Conservation (phyloP, 139 green algal species). For the Zygnema cylindricum region DNA sequence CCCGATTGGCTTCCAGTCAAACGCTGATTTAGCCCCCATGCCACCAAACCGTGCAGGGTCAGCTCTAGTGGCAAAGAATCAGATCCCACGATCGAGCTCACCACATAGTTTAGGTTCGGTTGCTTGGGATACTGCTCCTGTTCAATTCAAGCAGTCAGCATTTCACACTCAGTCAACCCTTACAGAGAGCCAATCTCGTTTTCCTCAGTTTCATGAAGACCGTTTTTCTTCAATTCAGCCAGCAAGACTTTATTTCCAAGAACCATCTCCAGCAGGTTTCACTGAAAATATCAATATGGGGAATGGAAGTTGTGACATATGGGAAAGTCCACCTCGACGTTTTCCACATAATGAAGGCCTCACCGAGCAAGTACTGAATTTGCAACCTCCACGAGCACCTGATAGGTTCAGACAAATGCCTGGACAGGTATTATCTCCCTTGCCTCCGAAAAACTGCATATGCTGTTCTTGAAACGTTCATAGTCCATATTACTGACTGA, state of each 20-base stretch:
- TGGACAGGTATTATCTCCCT: no score
- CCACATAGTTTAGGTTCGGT: not conserved
- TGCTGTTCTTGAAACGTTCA: not conserved
- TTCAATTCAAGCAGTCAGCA: not conserved
- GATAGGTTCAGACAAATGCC: no score
- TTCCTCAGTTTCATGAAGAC: not conserved
- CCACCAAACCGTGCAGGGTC: not conserved
- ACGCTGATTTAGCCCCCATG: not conserved
- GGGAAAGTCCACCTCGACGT: not conserved
- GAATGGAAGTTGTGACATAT: not conserved
- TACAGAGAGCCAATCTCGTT: not conserved
- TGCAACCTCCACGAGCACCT: not conserved
- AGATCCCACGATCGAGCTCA: not conserved
- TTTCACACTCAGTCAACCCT: not conserved
- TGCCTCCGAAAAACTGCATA: not conserved
- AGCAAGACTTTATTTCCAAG: not conserved
- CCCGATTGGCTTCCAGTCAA: not conserved
- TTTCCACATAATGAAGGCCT: not conserved
- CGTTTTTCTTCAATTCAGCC: no score
- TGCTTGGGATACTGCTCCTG: not conserved
- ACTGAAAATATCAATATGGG: not conserved
- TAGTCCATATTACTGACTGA: not conserved
- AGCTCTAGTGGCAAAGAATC: not conserved
- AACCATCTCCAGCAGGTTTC: not conserved
- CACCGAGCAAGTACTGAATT: not conserved